Evolutionary conservation across 1,284 basidiomycete species (phyloP).

Genomic region (Cutaneotrichosporon dermatis): DNA sequence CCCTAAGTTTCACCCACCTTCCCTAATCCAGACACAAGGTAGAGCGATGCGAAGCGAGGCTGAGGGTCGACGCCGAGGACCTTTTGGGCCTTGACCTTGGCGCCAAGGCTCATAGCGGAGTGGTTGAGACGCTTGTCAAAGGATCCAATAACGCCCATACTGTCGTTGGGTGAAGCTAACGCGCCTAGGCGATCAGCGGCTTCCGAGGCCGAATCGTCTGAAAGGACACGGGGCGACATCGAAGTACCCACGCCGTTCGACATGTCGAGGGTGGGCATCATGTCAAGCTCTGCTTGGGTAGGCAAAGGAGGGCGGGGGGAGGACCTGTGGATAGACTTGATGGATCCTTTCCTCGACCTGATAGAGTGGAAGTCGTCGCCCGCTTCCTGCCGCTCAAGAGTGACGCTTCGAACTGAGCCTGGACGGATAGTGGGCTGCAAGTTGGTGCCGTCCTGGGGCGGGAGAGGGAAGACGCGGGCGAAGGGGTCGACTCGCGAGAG

Average conservation of each 20-base stretch:
- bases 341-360: conserved; percentile 8
- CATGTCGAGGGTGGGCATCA: conserved; percentile 1
- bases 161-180: not conserved
- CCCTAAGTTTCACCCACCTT: conserved; percentile 37
- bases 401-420: conserved; percentile 17
- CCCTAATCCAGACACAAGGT: conserved; percentile 53
- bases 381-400: conserved; percentile 1
- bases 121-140: conserved; percentile 20
- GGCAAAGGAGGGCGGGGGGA: not conserved
- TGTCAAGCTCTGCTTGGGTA: conserved; percentile 1
- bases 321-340: not conserved
- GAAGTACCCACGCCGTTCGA: not conserved
- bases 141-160: conserved; percentile 18
- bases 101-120: conserved; percentile 17
- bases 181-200: conserved; percentile 14
- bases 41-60: conserved; percentile 50
- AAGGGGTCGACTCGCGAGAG: conserved; percentile 1
- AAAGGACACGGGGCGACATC: not conserved
- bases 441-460: not conserved
- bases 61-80: conserved; percentile 31
- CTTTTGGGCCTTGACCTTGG: conserved; percentile 34
- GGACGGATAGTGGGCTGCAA: conserved; percentile 12
- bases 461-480: conserved; percentile 8
- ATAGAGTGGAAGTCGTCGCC: conserved; percentile 17
- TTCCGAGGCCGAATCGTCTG: conserved; percentile 2